Base-by-base conservation (phyloP, 192 early-diverging fungal species). In the Pilobolus umbonatus region DNA sequence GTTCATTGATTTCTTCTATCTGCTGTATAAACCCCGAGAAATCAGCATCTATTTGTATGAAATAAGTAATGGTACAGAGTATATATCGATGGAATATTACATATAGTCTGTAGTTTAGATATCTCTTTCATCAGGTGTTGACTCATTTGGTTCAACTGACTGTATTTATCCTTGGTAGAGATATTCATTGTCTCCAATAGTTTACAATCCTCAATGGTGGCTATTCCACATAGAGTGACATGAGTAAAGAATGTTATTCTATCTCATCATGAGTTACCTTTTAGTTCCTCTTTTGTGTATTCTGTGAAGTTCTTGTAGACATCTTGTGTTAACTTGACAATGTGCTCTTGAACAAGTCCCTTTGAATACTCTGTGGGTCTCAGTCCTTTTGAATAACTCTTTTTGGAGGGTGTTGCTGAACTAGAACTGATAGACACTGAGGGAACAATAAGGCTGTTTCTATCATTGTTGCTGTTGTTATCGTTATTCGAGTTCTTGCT, bases 141-240 rank as follows among this genome's bases (percentile, higher is more conserved):
- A 35, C 57, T 64, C 70, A 72, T 65, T 40, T 55, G 30, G 6
- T 60, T 62, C 70, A 72, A 67, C 46, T 72, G 51, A 22, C 24
- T 51, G 42, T 72, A 72, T 40, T 65, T 66, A 8, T 72, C 70
- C 21, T 46, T 60, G 26, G 70, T 72, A 22, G 36, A 26, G 12
- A 57, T 62, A 34, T 72, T 72, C 70, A 72, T 72, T 24, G 70
- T 57, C n/a, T 66, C 55, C 8, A 72, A 55, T 29, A 72, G 29
- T 19, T 62, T 51, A 39, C 63, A 72, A 54, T 72, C 64, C 14
- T 72, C 70, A 12, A 49, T 34, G 0, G 47, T 47, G 49, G 59
- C 64, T 65, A 47, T 46, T 32, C 9, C 30, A 55, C 14, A 34
- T 14, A 53, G 45, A 3, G n/a, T 19, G 17, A 28, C 15, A 26